Evolutionary conservation across 352 stramenopile species (phyloP), one percentile per base, ranked within the genome.

Genomic region (Globisporangium abappressorium): DNA sequence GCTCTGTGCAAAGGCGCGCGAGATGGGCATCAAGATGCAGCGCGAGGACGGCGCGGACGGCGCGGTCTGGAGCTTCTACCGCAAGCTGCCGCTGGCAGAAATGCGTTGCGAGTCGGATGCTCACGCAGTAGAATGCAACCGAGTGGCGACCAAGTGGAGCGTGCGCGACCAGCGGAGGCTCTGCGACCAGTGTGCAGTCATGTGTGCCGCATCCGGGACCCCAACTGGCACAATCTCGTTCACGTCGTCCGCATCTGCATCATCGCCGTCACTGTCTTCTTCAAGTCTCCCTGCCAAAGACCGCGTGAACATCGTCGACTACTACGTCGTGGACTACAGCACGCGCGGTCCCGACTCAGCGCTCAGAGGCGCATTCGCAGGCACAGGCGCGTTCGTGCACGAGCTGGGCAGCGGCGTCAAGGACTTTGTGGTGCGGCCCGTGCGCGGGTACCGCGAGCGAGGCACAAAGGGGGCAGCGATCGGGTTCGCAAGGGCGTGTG

Each of bases 41-140:
- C 28, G 71, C 53, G 94, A 98, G 70, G 86, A 98, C 75, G 94
- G 95, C 15, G 88, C 94, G 2, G 76, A 80, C 28, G 79, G 80
- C 66, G 95, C 92, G n/a, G 80, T 98, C 5, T 59, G 78, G 36
- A 77, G 77, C 38, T 98, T 98, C 68, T 96, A 97, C 53, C 77
- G 79, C 14, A 76, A 92, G 43, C 72, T 98, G 28, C 92, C 91
- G 26, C 28, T 94, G 36, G 80, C 95, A 20, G 80, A 81, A 41
- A 98, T 98, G 93, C 72, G 81, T 5, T 98, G 94, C 65, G 80
- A 91, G 55, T 65, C 90, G 2, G 24, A 54, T 20, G 6, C 8
- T 18, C 24, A 22, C 5, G 53, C n/a, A 14, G 73, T 9, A 11
- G 72, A 74, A 2, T 78, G 75, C 49, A 68, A 68, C 33, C 67